Conservation (phyloP, 192 early-diverging fungal species). For the Mortierella hygrophila region DNA sequence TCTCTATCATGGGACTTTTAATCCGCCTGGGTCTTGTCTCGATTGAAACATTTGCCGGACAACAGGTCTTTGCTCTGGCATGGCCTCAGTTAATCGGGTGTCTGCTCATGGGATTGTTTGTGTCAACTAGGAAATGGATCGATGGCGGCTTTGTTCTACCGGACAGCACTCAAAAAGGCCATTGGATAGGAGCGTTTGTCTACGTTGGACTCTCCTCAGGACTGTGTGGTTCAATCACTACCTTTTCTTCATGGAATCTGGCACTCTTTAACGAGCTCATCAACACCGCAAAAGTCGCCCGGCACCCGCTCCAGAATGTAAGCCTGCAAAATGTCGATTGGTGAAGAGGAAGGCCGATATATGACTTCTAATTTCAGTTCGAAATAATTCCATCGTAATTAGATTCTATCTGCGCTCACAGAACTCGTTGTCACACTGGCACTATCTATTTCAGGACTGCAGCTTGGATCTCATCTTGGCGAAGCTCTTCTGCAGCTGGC, state of each 20-base stretch:
- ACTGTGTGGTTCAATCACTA: constrained; percentile 86
- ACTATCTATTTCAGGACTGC: constrained; percentile 59
- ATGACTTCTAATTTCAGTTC: background rate
- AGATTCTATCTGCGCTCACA: constrained; percentile 59
- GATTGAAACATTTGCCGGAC: constrained; percentile 68
- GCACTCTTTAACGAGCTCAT: constrained; percentile 63
- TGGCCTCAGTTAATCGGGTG: constrained; percentile 82
- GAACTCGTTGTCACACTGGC: constrained; percentile 62
- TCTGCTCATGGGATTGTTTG: constrained; percentile 67
- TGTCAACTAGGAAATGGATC: constrained; percentile 30
- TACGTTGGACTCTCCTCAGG: constrained; percentile 74
- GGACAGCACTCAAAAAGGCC: constrained; percentile 22
- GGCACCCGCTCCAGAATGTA: constrained; percentile 59
- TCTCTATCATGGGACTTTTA: constrained; percentile 75
- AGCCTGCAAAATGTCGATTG: background rate
- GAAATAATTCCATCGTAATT: background rate
- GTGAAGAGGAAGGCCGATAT: background rate
- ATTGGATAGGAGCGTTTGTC: constrained; percentile 57
- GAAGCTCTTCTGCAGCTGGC: constrained; percentile 17
- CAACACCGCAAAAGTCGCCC: constrained; percentile 36
- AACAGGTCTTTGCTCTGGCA: constrained; percentile 71
- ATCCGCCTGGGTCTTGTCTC: constrained; percentile 68
- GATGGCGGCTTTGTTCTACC: constrained; percentile 31
- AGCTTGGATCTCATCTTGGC: constrained; percentile 63
- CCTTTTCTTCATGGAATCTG: constrained; percentile 85